These are phyloP conservation scores for Ophiostoma triangulosporum DNA, from an alignment of 2,329 filamentous ascomycete species.

Conservation along the genomic window DNA sequence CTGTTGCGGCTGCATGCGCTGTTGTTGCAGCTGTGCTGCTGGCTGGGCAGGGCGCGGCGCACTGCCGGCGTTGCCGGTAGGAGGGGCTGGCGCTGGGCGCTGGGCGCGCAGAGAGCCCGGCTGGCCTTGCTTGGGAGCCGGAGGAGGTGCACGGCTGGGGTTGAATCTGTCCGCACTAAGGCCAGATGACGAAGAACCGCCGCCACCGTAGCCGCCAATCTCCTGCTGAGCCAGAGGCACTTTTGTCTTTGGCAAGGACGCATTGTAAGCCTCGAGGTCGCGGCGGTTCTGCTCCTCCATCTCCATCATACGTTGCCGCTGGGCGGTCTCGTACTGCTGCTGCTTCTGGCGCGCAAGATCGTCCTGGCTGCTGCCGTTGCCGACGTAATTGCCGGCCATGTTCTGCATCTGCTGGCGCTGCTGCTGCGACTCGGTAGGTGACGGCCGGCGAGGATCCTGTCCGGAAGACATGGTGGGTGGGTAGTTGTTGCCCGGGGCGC, in stretches of 20 bases:
- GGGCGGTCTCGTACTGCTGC: slow-evolving; percentile 43
- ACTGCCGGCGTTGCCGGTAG: slow-evolving; percentile 33
- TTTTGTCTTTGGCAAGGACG: slow-evolving; percentile 71
- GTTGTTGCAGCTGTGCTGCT: slow-evolving; percentile 22
- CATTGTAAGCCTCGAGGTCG: slow-evolving; percentile 80
- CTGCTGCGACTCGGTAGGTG: slow-evolving; percentile 33
- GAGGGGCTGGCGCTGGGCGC: slow-evolving; percentile 60
- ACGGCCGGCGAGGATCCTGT: slow-evolving; percentile 27
- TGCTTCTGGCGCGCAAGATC: slow-evolving; percentile 47
- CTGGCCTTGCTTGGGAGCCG: slow-evolving; percentile 49
- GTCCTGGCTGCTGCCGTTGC: slow-evolving; percentile 35
- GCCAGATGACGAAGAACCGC: slow-evolving; percentile 30
- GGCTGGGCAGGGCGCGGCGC: slow-evolving; percentile 28
- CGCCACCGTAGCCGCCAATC: slow-evolving; percentile 55
- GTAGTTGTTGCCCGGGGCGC: slow-evolving; percentile 25
- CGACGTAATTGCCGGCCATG: slow-evolving; percentile 40
- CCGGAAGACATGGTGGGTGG: slow-evolving; percentile 15
- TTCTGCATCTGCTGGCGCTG: slow-evolving; percentile 45
- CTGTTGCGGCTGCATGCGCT: slow-evolving; percentile 32
- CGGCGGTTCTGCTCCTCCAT: slow-evolving; percentile 54
- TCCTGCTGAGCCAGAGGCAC: slow-evolving; percentile 79
- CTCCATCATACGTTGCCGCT: slow-evolving; percentile 40
- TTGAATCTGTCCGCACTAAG: slow-evolving; percentile 54
- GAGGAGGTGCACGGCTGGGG: slow-evolving; percentile 71
- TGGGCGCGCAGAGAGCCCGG: slow-evolving; percentile 56